Percentiles rank a stretch among this genome's conserved stretches.
These are phyloP conservation scores for Phragmites australis DNA, from an alignment of 176 grass and related monocot species.

Conservation along the genomic window DNA sequence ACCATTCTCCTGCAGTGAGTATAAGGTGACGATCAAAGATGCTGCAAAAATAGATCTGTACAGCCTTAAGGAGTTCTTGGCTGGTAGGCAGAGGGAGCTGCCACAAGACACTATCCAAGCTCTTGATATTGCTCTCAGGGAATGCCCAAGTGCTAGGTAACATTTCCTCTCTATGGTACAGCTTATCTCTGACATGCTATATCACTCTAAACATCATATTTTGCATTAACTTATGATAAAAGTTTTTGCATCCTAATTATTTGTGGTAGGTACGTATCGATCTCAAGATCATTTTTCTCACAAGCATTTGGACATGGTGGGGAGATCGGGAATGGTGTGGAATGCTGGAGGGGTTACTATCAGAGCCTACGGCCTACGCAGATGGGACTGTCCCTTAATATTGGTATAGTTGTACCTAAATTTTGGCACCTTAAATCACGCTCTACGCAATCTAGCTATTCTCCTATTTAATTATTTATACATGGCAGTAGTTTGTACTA, in stretches of 20 bases:
- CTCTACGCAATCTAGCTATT: not conserved
- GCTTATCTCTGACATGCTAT: not conserved
- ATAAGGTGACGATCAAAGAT: slow-evolving; percentile 51
- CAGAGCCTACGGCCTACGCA: slow-evolving; percentile 80
- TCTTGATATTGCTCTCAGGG: slow-evolving; percentile 70
- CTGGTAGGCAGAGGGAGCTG: slow-evolving; percentile 43
- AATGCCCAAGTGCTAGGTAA: slow-evolving; percentile 44
- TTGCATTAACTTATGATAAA: not conserved
- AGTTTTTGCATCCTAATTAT: not conserved
- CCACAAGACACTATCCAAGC: slow-evolving; percentile 67
- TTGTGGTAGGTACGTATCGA: slow-evolving; percentile 49
- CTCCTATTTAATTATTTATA: not conserved
- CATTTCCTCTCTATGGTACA: not conserved
- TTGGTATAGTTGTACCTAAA: slow-evolving; percentile 45
- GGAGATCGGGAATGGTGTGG: slow-evolving; percentile 49
- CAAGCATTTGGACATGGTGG: slow-evolving; percentile 34
- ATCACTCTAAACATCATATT: not conserved
- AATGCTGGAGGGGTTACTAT: slow-evolving; percentile 85
- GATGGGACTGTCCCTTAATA: slow-evolving; percentile 78
- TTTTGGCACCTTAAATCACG: not conserved
- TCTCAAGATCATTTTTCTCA: slow-evolving; percentile 82
- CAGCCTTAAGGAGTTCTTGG: slow-evolving; percentile 48
- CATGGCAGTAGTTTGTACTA: not conserved
- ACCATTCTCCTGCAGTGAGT: slow-evolving; percentile 30
- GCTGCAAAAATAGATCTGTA: slow-evolving; percentile 42